Percentiles rank a stretch among this genome's conserved stretches.
Evolutionary conservation across 768 basidiomycete genomes (phyloP).

Genomic region (Hydnum rufescens): DNA sequence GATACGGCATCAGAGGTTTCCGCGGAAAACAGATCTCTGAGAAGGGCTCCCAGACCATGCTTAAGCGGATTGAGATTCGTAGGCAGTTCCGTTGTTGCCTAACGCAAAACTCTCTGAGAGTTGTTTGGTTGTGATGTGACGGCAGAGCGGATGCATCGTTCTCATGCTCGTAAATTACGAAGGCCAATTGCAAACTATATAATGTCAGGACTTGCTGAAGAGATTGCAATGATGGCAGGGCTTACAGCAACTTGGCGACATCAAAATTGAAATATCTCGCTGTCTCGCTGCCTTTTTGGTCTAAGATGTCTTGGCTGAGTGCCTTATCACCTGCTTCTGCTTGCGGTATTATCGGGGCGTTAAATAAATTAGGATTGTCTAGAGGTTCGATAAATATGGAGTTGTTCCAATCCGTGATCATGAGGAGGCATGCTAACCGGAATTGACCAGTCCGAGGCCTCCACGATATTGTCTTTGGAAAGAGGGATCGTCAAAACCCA

Average conservation of each 20-base stretch:
- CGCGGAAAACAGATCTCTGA: not conserved
- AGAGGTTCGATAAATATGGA: not conserved
- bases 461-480: not conserved
- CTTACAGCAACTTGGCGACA: conserved; percentile 11
- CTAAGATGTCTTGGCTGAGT: not conserved
- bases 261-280: conserved; percentile 9
- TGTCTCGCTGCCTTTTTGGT: not conserved
- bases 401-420: not conserved
- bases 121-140: no score
- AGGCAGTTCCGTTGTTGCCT: not conserved
- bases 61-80: not conserved
- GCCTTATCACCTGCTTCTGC: conserved; percentile 5
- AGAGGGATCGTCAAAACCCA: not conserved
- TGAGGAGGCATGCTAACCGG: not conserved
- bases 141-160: not conserved
- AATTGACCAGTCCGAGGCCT: not conserved
- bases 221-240: not conserved
- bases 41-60: not conserved
- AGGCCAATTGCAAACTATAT: conserved; percentile 10
- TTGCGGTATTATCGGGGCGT: conserved; percentile 4
- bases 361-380: conserved; percentile 1
- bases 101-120: not conserved
- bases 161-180: conserved; percentile 11
- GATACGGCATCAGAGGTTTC: not conserved
- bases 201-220: not conserved